Evolutionary conservation across 2,329 filamentous ascomycete species (phyloP).

Genomic region (Dothiorella sarmentorum): DNA sequence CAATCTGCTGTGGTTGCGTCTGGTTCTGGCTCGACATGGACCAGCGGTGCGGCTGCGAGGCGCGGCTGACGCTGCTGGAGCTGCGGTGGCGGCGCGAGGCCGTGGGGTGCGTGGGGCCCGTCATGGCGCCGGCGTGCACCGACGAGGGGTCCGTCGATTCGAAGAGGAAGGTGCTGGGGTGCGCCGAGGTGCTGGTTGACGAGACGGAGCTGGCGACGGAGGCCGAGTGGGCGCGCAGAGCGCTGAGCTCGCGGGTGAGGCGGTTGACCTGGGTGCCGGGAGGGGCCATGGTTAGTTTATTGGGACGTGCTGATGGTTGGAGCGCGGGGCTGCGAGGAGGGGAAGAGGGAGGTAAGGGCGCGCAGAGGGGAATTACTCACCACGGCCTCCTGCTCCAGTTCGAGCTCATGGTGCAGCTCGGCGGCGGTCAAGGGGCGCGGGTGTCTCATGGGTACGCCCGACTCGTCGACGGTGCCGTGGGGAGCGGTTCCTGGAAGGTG

Average conservation of each 20-base stretch:
- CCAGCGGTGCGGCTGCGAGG: conserved; percentile 30
- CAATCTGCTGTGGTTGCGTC: conserved; percentile 2
- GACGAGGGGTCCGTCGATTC: conserved; percentile 47
- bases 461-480: conserved; percentile 21
- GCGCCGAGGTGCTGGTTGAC: conserved; percentile 49
- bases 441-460: conserved; percentile 72
- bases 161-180: conserved; percentile 37
- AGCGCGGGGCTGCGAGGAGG: background rate
- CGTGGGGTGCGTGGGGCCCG: conserved; percentile 51
- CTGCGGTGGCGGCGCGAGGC: conserved; percentile 56
- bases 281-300: background rate
- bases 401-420: conserved; percentile 82
- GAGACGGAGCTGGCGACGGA: conserved; percentile 54
- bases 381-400: conserved; percentile 93
- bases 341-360: background rate
- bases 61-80: conserved; percentile 46
- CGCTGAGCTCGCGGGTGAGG: conserved; percentile 79
- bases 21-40: conserved; percentile 31
- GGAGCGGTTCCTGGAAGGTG: conserved; percentile 26
- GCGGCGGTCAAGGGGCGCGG: conserved; percentile 83
- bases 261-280: conserved; percentile 71
- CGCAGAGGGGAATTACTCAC: conserved; percentile 55
- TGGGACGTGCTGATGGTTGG: background rate
- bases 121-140: conserved; percentile 40
- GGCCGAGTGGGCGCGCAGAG: conserved; percentile 69